Evolutionary conservation across 495 filamentous ascomycete genomes (phyloP), one percentile per base, ranked within the genome.

Genomic region (Podospora bellae-mahoneyi): DNA sequence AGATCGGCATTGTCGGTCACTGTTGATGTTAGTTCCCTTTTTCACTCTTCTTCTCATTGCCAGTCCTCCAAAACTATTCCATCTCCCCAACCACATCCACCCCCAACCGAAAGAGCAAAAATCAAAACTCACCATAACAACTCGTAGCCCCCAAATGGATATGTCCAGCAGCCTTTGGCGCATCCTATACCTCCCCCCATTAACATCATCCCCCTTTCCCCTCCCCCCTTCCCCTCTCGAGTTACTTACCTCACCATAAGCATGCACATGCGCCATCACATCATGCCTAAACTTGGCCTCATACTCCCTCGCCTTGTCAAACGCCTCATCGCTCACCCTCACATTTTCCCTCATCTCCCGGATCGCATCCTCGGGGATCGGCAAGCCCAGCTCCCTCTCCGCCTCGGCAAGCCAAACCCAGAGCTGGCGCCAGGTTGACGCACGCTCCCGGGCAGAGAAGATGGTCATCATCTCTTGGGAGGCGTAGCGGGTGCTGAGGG

Each of bases 1-100:
- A 97, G 79, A 72, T 98, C 94, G 30, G 91, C 89, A 70, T 97
- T 97, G 76, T 98, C 94, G 60, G 91, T 94, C 62, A 82, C 86
- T 70, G 39, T 57, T 55, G 15, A 18, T 1, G 60, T 70, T 9
- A 71, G 78, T 48, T 2, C 2, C 5, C 53, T 26, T 48, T 48
- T 13, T 16, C 30, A 32, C 2, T 10, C 39, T 48, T 48, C 9
- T 10, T 48, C 39, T 48, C 15, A 2, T 10, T 7, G 30, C 30
- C 30, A 32, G 30, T 7, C 30, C 30, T 32, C 30, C 30, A 32
- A 32, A 32, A 48, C 15, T 10, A 48, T 13, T 10, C 39, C 39
- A 48, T 48, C 15, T 48, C 9, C 39, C 39, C 5, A 0, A 5
- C 39, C 39, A 6, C 13, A 48, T 48, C 1, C 39, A 9, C 15